These are phyloP conservation scores for Zygnema circumcarinatum DNA, from an alignment of 139 green algal genomes.

Conservation along the genomic window DNA sequence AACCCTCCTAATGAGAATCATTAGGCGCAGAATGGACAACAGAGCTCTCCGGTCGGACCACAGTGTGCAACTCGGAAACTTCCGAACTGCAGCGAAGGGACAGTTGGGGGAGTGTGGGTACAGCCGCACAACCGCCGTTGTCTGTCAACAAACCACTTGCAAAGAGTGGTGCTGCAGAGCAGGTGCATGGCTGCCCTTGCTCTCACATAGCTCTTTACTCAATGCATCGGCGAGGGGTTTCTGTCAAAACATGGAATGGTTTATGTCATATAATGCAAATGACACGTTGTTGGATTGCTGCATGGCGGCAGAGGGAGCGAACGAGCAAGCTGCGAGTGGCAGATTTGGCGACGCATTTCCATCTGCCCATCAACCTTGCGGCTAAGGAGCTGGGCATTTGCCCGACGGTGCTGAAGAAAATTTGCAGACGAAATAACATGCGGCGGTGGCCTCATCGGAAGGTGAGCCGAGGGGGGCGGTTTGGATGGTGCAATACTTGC, in stretches of 20 bases:
- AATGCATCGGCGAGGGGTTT: background rate
- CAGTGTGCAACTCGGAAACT: background rate
- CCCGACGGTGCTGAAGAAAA: conserved; percentile 61
- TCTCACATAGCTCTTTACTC: background rate
- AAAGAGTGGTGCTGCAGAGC: background rate
- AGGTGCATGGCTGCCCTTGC: background rate
- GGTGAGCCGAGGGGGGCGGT: conserved; percentile 34
- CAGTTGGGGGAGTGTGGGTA: background rate
- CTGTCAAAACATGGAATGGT: background rate
- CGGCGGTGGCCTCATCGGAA: conserved; percentile 60
- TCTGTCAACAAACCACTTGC: background rate
- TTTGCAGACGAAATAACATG: conserved; percentile 56
- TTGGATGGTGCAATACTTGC: no score
- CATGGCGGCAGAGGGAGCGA: conserved; percentile 35
- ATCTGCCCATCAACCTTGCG: conserved; percentile 62
- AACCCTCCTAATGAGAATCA: background rate
- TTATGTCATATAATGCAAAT: background rate
- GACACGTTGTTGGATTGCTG: background rate
- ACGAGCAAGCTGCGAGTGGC: conserved; percentile 40
- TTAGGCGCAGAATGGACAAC: background rate
- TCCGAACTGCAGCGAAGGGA: background rate
- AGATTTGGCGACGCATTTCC: conserved; percentile 57
- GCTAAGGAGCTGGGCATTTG: conserved; percentile 61
- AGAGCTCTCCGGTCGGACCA: background rate
- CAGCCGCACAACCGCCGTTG: background rate